Evolutionary conservation across 2,329 filamentous ascomycete species (phyloP), one percentile per base, ranked within the genome.

Genomic region (Aplosporella prunicola): DNA sequence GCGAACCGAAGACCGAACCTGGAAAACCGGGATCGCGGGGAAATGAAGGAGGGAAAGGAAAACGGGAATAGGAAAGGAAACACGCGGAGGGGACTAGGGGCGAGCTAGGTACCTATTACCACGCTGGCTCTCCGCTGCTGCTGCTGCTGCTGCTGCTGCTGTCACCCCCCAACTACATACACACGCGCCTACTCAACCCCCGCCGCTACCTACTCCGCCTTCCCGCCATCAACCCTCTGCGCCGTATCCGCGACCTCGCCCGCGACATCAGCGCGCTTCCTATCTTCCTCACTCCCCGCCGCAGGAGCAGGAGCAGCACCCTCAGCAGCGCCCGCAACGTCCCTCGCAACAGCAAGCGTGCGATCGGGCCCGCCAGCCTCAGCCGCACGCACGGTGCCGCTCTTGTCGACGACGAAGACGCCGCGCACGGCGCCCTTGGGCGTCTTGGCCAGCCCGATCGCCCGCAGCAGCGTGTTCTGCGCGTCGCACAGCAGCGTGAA

Each of bases 401-500:
- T 57, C 68, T 91, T 93, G 60, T 83, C 73, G 37, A 96, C 71
- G 34, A 85, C 83, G 50, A 95, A 93, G 25, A 96, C 86, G 47
- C 89, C 91, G 45, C 91, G 78, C 33, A 74, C 76, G 11, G 86
- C 93, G 43, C 85, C 81, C 61, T 78, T 83, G 30, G 82, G 81
- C 14, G 35, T 38, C 67, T 95, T 95, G 67, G 87, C 88, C 47
- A 96, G 64, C n/a, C 88, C 89, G 56, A 96, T 82, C 39, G 87
- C 87, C 9, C 61, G 69, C 51, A 96, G 93, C 42, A 98, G 72
- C 2, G 75, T 78, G 18, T 72, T 75, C 35, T 66, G 64, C 5
- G 80, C 74, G 59, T 98, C 88, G 65, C 88, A 96, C 26, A 98
- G 74, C 30, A 98, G 76, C 23, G 82, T 69, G 61, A 94, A 98